Percentiles rank a stretch among this genome's conserved stretches.
phyloP scores from a whole-genome alignment of 2,329 filamentous ascomycete species.

The Colletotrichum gloeosporioides region DNA sequence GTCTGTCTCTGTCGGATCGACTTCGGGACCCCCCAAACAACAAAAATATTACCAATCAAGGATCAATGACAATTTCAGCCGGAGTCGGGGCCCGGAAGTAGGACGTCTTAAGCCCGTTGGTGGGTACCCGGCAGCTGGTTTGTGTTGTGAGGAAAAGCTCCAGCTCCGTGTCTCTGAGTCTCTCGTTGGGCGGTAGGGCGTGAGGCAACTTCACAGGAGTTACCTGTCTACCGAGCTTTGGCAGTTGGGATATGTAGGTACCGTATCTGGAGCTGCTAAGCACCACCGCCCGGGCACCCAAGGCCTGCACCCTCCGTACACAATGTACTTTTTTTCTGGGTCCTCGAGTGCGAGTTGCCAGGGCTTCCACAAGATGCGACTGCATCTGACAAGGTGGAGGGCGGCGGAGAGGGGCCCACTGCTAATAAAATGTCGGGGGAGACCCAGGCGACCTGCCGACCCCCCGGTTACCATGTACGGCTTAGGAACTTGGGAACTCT shows the following conservation, averaged over 20 bases:
- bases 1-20: slow-evolving; percentile 9
- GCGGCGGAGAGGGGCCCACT: neutral
- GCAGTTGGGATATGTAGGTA: slow-evolving; percentile 5
- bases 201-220: neutral
- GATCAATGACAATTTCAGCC: neutral
- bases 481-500: neutral
- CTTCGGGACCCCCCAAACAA: slow-evolving; percentile 4
- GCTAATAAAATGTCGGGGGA: slow-evolving; percentile 1
- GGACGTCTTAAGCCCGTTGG: slow-evolving; percentile 12
- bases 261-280: slow-evolving; percentile 2
- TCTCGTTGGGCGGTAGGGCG: neutral
- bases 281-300: neutral
- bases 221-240: neutral
- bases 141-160: neutral
- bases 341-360: neutral
- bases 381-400: neutral
- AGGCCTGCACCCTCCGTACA: neutral
- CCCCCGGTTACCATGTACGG: neutral
- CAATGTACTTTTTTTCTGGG: neutral
- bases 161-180: neutral
- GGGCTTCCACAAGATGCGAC: neutral
- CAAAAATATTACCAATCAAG: slow-evolving; percentile 17
- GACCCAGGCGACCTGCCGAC: neutral
- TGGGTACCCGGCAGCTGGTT: neutral
- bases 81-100: slow-evolving; percentile 10